Evolutionary conservation across 257 asterid genomes (phyloP), one percentile per base, ranked within the genome.

Genomic region (Lycium ferocissimum): DNA sequence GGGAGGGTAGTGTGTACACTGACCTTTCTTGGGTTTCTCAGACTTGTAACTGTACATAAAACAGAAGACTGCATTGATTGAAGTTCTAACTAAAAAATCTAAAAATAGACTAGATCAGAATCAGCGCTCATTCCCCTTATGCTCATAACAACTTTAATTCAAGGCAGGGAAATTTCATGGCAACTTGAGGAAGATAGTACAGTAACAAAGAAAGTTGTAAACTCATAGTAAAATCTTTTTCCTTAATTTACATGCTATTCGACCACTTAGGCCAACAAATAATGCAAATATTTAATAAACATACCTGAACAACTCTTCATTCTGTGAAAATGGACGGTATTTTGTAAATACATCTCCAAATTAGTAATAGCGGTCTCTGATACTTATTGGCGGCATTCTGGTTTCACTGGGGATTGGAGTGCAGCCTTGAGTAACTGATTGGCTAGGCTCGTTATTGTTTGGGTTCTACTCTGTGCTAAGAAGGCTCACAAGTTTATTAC

Each of bases 261-360:
- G 33, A 53, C 65, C 49, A 53, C 65, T 33, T 7, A 15, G 65
- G 26, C 82, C 65, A 53, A 78, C 49, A 78, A 53, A 51, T 15
- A 78, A 14, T 53, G 66, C 2, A 53, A 53, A 7, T 54, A 53
- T 14, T 26, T 86, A n/a, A 81, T 57, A 72, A 70, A 83, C 85
- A 75, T 49, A 95, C 99, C 99, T 93, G 94, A 91, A 95, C 59
- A 92, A 89, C 85, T 95, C 98, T 91, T 97, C 98, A 86, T 88
- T 90, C 88, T 92, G 97, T 59, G 95, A 88, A 87, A 88, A 91
- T 63, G 99, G 98, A 70, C 91, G 98, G 83, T 91, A 91, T 89
- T 91, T 95, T 14, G 98, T 91, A 88, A 97, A 97, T 87, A 91
- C 97, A 87, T 97, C 98, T 63, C 99, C 79, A 38, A 70, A 70